Conservation (phyloP, 768 basidiomycete genomes). For the Megacollybia marginata region DNA sequence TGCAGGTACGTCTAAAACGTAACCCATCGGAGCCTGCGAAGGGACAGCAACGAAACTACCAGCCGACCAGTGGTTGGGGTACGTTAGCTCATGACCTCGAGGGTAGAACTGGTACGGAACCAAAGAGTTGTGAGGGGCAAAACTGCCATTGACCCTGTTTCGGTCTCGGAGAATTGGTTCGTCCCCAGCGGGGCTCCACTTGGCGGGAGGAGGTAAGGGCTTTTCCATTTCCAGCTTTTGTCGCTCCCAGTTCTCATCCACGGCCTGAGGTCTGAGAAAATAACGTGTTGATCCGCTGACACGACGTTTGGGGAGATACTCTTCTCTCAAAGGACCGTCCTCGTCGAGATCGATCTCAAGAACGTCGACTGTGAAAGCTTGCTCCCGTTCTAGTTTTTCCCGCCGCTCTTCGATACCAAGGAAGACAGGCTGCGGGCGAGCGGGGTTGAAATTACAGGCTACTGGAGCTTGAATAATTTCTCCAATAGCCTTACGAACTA, state of each 20-base stretch:
- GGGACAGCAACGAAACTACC: slow-evolving; percentile 28
- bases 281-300: slow-evolving; percentile 23
- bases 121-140: slow-evolving; percentile 24
- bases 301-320: slow-evolving; percentile 71
- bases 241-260: slow-evolving; percentile 10
- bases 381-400: slow-evolving; percentile 41
- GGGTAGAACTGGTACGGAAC: slow-evolving; percentile 24
- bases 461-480: slow-evolving; percentile 53
- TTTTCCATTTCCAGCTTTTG: slow-evolving; percentile 20
- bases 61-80: slow-evolving; percentile 32
- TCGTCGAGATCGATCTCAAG: slow-evolving; percentile 77
- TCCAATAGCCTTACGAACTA: slow-evolving; percentile 64
- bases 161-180: slow-evolving; percentile 59
- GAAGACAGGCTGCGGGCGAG: slow-evolving; percentile 58
- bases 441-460: slow-evolving; percentile 18
- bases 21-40: slow-evolving; percentile 24
- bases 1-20: slow-evolving; percentile 29
- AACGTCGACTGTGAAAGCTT: slow-evolving; percentile 35
- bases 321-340: slow-evolving; percentile 75
- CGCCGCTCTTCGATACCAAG: slow-evolving; percentile 62
- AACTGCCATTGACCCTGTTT: slow-evolving; percentile 38
- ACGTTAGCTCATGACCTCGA: slow-evolving; percentile 17
- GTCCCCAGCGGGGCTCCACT: slow-evolving; percentile 78
- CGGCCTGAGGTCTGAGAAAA: slow-evolving; percentile 12
- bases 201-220: slow-evolving; percentile 61